Evolutionary conservation across 352 stramenopile species (phyloP), one percentile per base, ranked within the genome.

Genomic region (Phytophthora pisi): DNA sequence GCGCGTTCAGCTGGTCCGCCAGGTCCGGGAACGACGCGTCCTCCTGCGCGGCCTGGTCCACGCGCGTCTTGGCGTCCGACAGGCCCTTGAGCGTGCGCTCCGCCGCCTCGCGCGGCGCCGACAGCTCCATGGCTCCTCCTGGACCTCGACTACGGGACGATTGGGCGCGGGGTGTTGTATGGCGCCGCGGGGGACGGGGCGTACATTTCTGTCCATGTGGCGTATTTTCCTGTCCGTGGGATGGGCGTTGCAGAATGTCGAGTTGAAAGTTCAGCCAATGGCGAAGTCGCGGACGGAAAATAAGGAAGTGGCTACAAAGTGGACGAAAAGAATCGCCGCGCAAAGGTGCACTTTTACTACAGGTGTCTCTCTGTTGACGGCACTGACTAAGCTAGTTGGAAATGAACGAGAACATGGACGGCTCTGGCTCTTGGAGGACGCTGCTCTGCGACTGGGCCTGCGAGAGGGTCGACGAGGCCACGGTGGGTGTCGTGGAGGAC

Each of bases 1-100:
- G 87, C 28, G 84, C 90, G 64, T 81, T 77, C 6, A 96, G 74
- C 53, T 93, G 89, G 59, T 96, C 89, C 42, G 78, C 78, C 49
- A 96, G 75, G 61, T 96, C 89, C 6, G 89, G 87, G 61, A 74
- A 90, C 64, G 91, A 85, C 34, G 83, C 77, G 70, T 96, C 89
- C 36, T 91, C 84, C 54, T 88, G 69, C 30, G 74, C 57, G 10
- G 82, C 77, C 66, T 95, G 87, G 61, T 96, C 87, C 31, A 95
- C 78, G 59, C 84, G 83, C 58, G 65, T 81, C 73, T 92, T 92
- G 63, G 81, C 85, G 59, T 93, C 84, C 23, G 74, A 61, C 1
- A 95, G 73, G 5, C 86, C 86, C 57, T 91, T 91, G 63, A 92
- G 79, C 54, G 81, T 62, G 38, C 81, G 82, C 64, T 76, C 66